A percentile compares a stretch with the other conserved stretches of the same genome.
Evolutionary conservation across 495 filamentous ascomycete genomes (phyloP).

Genomic region (Neohortaea acidophila): DNA sequence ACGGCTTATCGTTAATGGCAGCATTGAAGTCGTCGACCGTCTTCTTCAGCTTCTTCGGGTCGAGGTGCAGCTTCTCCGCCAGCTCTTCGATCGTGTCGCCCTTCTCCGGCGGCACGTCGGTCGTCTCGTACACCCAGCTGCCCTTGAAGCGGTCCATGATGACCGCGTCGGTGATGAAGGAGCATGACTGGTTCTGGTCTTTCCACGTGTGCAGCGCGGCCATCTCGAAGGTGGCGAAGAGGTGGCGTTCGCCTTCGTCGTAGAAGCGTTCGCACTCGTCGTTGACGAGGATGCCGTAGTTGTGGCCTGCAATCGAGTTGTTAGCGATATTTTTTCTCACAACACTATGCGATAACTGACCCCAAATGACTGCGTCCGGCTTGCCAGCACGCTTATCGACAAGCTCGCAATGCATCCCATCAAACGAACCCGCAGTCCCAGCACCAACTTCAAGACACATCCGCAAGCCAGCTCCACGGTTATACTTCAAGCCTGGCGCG

Average conservation of each 20-base stretch:
- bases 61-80: constrained; percentile 17
- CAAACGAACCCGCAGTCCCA: constrained; percentile 17
- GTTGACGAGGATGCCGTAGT: constrained; percentile 20
- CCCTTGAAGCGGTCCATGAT: constrained; percentile 21
- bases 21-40: constrained; percentile 20
- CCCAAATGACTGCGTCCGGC: constrained; percentile 19
- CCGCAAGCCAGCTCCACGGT: constrained; percentile 14
- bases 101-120: constrained; percentile 19
- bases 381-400: constrained; percentile 18
- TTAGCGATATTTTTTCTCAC: too few relatives aligned
- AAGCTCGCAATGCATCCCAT: constrained; percentile 20
- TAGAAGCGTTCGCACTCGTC: constrained; percentile 20
- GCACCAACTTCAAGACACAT: constrained; percentile 20
- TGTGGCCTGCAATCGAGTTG: constrained; percentile 9
- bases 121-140: constrained; percentile 23
- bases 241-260: constrained; percentile 21
- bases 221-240: constrained; percentile 22
- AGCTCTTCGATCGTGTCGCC: constrained; percentile 18
- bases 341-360: constrained; percentile 1
- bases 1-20: constrained; percentile 18
- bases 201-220: constrained; percentile 20
- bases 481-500: constrained; percentile 18
- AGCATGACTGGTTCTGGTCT: constrained; percentile 19
- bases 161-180: constrained; percentile 19
- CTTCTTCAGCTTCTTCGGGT: constrained; percentile 18